Conservation (phyloP, 2,329 filamentous ascomycete genomes). For the Metarhizium anisopliae region DNA sequence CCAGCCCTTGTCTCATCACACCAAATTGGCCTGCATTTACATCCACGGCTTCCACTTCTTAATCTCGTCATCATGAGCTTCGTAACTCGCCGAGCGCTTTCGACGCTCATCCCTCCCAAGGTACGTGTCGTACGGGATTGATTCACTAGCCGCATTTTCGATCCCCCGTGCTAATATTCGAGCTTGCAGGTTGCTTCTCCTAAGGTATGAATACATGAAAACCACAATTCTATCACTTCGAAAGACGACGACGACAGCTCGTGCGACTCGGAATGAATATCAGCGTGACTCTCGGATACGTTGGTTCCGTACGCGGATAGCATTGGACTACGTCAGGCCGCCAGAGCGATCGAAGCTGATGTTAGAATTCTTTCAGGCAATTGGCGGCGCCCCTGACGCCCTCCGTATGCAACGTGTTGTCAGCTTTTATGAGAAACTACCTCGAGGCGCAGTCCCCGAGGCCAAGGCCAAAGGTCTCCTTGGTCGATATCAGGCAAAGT, state of each 20-base stretch:
- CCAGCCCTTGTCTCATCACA: constrained; percentile 21
- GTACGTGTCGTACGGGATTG: constrained; percentile 40
- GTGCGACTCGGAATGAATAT: neutral
- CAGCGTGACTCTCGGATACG: neutral
- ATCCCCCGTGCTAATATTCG: constrained; percentile 15
- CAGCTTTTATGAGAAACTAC: constrained; percentile 97
- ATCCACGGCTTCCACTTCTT: constrained; percentile 10
- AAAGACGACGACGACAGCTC: neutral
- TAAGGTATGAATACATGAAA: constrained; percentile 45
- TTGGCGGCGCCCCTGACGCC: constrained; percentile 91
- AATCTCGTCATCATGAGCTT: constrained; percentile 71
- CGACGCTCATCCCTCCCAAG: constrained; percentile 98
- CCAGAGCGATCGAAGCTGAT: constrained; percentile 23
- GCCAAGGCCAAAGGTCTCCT: constrained; percentile 73
- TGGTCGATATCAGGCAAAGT: constrained; percentile 79
- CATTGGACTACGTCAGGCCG: neutral
- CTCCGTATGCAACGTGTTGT: constrained; percentile 97
- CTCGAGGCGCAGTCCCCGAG: constrained; percentile 82
- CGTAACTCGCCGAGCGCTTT: constrained; percentile 82
- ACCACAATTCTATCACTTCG: neutral
- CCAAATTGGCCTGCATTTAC: constrained; percentile 18
- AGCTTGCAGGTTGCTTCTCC: constrained; percentile 64
- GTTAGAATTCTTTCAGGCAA: constrained; percentile 51
- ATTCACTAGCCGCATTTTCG: neutral
- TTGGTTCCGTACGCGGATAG: neutral